Evolutionary conservation across 2,329 filamentous ascomycete genomes (phyloP).

Genomic region (Fusarium citri): DNA sequence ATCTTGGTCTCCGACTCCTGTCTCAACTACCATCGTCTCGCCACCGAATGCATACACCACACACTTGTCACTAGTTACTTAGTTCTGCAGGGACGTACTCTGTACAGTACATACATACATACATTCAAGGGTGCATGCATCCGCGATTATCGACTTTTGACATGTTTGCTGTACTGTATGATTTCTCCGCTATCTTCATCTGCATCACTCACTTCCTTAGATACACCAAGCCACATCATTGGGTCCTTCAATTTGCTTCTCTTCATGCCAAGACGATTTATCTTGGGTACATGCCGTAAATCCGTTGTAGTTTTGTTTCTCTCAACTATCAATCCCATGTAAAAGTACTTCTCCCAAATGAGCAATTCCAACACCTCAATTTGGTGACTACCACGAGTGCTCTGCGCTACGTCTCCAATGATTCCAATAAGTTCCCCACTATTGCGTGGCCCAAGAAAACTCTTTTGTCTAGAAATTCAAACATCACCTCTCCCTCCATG

Average conservation of each 20-base stretch:
- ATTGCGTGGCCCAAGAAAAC: conserved; percentile 33
- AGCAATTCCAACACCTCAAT: conserved; percentile 19
- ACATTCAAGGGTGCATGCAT: not conserved
- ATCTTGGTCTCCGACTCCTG: conserved; percentile 7
- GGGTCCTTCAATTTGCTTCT: conserved; percentile 21
- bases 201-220: conserved; percentile 3
- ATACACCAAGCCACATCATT: not conserved
- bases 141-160: not conserved
- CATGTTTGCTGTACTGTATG: conserved; percentile 1
- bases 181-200: conserved; percentile 1
- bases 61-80: not conserved
- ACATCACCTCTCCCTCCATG: conserved; percentile 28
- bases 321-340: conserved; percentile 24
- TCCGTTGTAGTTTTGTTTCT: conserved; percentile 27
- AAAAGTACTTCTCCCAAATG: conserved; percentile 20
- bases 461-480: conserved; percentile 47
- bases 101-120: not conserved
- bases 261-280: conserved; percentile 16
- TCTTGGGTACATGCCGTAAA: conserved; percentile 22
- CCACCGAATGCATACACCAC: not conserved
- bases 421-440: conserved; percentile 33
- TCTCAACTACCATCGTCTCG: not conserved
- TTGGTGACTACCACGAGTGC: conserved; percentile 36
- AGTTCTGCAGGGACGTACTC: not conserved
- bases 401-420: conserved; percentile 31